phyloP scores from a whole-genome alignment of 805 yeast genomes.

The Hanseniaspora pseudoguilliermondii region DNA sequence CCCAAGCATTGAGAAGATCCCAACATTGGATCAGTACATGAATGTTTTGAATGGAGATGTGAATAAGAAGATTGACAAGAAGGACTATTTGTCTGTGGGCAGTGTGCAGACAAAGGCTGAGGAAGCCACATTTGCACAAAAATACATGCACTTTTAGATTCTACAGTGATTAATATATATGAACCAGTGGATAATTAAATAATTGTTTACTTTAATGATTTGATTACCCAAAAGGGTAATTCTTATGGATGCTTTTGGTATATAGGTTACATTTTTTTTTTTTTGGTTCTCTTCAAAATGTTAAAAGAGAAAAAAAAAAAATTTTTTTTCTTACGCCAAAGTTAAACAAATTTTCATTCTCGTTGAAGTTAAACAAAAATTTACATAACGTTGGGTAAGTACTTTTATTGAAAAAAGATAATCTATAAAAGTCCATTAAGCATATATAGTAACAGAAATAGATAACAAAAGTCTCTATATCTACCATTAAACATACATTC shows the following conservation, averaged over 20 bases:
- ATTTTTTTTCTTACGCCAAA: too few species aligned
- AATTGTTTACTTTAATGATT: neutral
- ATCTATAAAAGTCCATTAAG: too few species aligned
- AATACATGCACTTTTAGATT: constrained; percentile 24
- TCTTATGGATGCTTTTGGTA: neutral
- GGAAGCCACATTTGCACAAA: constrained; percentile 25
- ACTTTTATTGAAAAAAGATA: too few species aligned
- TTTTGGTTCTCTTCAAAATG: too few species aligned
- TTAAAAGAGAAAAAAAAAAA: too few species aligned
- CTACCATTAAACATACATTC: too few species aligned
- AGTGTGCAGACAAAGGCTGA: constrained; percentile 16
- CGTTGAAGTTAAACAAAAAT: too few species aligned
- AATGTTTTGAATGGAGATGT: constrained; percentile 54
- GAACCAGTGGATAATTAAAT: neutral
- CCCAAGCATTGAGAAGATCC: constrained; percentile 38
- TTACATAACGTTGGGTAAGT: too few species aligned
- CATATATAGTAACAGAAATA: too few species aligned
- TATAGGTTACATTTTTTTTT: neutral
- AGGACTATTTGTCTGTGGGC: constrained; percentile 24
- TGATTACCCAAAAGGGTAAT: neutral
- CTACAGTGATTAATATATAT: too few species aligned
- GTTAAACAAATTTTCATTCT: too few species aligned
- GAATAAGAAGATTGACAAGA: constrained; percentile 39
- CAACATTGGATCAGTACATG: constrained; percentile 55
- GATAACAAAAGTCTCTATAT: too few species aligned